Conservation (phyloP, 345 rosid genomes). For the Eucalyptus sp. region DNA sequence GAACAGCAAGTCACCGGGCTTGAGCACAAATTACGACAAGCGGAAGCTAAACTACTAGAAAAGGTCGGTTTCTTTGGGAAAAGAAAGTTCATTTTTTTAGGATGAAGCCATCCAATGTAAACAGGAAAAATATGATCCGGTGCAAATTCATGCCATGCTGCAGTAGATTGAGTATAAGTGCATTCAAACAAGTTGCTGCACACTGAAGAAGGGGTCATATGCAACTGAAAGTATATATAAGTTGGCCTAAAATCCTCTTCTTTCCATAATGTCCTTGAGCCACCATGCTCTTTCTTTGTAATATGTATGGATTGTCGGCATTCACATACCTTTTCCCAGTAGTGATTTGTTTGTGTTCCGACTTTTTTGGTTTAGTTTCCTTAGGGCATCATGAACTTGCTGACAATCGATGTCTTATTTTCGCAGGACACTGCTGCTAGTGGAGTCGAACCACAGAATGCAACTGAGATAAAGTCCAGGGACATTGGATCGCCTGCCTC, state of each 20-base stretch:
- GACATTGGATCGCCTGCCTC: constrained; percentile 46
- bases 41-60: constrained; percentile 34
- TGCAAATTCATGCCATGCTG: not conserved
- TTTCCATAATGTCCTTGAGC: not conserved
- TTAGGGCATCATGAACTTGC: not conserved
- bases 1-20: constrained; percentile 56
- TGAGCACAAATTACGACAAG: constrained; percentile 50
- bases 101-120: not conserved
- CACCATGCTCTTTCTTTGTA: not conserved
- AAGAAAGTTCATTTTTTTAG: not conserved
- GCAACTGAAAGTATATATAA: not conserved
- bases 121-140: not conserved
- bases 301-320: not conserved
- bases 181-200: not conserved
- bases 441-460: constrained; percentile 4
- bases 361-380: not conserved
- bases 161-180: not conserved
- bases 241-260: not conserved
- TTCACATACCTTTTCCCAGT: not conserved
- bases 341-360: not conserved
- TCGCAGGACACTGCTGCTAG: constrained; percentile 2
- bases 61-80: constrained; percentile 35
- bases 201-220: not conserved
- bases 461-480: constrained; percentile 52
- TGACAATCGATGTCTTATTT: constrained; percentile 11